These are phyloP conservation scores for Malania oleifera DNA, from an alignment of 164 flowering plant genomes.

Conservation along the genomic window DNA sequence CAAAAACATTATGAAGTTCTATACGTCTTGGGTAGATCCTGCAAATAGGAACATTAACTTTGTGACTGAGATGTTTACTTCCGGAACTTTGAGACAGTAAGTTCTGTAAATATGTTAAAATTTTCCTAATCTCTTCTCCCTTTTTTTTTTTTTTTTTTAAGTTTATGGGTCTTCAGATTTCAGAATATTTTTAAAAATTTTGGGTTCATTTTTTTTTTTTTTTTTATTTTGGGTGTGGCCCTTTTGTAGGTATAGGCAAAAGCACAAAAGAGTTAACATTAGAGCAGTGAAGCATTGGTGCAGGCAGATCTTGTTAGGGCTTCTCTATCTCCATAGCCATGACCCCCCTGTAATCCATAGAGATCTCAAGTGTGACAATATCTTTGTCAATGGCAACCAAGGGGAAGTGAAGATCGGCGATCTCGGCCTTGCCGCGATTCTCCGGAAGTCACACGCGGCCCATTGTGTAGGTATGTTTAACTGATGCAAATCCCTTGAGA, in stretches of 20 bases:
- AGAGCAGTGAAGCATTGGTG: constrained; percentile 73
- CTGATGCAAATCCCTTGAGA: not conserved
- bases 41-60: constrained; percentile 47
- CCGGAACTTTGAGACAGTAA: constrained; percentile 54
- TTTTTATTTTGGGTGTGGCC: constrained; percentile 1
- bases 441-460: constrained; percentile 53
- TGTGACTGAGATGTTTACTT: constrained; percentile 59
- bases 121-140: not conserved
- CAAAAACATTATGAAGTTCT: constrained; percentile 56
- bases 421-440: constrained; percentile 61
- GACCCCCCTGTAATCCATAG: constrained; percentile 66
- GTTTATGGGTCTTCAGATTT: not conserved
- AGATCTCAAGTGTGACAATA: constrained; percentile 71
- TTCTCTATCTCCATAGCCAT: constrained; percentile 56
- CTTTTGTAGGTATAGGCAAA: constrained; percentile 44
- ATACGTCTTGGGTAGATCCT: constrained; percentile 58
- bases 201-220: constrained; percentile 4
- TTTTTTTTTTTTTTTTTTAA: not conserved
- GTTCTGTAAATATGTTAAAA: not conserved
- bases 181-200: not conserved
- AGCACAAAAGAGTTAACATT: constrained; percentile 57
- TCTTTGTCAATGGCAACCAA: constrained; percentile 63
- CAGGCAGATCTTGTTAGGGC: constrained; percentile 62
- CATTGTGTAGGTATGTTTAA: constrained; percentile 57
- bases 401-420: constrained; percentile 69